phyloP scores from a whole-genome alignment of 2,329 filamentous ascomycete species.

The Aspergillus calidoustus region DNA sequence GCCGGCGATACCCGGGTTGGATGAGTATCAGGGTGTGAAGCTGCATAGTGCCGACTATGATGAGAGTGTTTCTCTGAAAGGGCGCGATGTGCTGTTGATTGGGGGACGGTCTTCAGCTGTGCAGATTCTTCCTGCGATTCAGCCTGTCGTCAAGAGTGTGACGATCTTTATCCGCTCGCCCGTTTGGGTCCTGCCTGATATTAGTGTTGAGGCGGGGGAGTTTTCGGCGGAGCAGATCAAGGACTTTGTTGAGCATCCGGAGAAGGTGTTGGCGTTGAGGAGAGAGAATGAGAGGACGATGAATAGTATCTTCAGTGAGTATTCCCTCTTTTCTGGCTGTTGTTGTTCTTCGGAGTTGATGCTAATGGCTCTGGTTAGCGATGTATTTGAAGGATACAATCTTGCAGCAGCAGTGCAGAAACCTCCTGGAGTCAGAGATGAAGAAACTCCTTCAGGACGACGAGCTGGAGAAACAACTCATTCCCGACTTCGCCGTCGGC shows the following conservation, averaged over 20 bases:
- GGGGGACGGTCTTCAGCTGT: conserved; percentile 5
- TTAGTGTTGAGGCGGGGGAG: background rate
- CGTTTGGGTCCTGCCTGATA: conserved; percentile 28
- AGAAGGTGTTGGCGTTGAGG: conserved; percentile 20
- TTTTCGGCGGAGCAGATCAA: conserved; percentile 26
- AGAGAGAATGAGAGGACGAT: conserved; percentile 26
- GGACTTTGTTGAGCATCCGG: conserved; percentile 20
- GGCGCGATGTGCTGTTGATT: conserved; percentile 7
- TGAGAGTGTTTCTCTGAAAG: background rate
- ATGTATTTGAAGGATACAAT: background rate
- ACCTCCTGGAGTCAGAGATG: conserved; percentile 34
- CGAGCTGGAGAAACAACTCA: conserved; percentile 48
- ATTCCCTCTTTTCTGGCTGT: conserved; percentile 19
- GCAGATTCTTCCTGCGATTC: conserved; percentile 11
- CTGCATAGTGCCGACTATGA: conserved; percentile 12
- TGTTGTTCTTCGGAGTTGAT: too few relatives aligned
- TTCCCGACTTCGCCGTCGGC: conserved; percentile 50
- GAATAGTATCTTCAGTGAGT: conserved; percentile 12
- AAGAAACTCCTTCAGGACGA: conserved; percentile 41
- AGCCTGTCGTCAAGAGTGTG: conserved; percentile 28
- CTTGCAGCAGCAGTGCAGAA: background rate
- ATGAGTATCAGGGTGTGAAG: background rate
- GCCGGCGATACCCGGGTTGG: conserved; percentile 7
- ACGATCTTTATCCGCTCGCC: conserved; percentile 29
- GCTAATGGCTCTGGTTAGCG: background rate